Evolutionary conservation across 441 rosid genomes (phyloP).

Genomic region (Iberis amara): DNA sequence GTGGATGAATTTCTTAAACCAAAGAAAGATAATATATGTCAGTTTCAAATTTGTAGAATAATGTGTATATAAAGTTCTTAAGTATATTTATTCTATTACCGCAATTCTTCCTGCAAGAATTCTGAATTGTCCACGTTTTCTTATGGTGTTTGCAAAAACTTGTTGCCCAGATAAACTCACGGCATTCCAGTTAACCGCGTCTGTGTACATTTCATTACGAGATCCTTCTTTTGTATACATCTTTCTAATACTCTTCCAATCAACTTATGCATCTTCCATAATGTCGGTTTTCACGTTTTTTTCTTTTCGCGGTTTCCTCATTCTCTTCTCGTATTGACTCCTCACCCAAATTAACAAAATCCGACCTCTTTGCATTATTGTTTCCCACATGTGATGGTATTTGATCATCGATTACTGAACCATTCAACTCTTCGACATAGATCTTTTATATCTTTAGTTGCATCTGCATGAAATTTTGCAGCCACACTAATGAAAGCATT

Average conservation of each 20-base stretch:
- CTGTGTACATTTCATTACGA: slow-evolving; percentile 34
- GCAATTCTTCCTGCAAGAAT: slow-evolving; percentile 42
- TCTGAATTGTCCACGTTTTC: slow-evolving; percentile 49
- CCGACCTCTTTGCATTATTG: not conserved
- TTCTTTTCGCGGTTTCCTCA: slow-evolving; percentile 14
- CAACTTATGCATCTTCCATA: slow-evolving; percentile 30
- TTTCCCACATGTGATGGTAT: not conserved
- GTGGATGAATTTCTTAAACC: slow-evolving; percentile 45
- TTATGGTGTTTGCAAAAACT: slow-evolving; percentile 36
- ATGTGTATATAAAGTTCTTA: not conserved
- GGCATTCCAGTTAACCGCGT: slow-evolving; percentile 57
- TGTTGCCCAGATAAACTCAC: slow-evolving; percentile 34
- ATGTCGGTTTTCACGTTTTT: slow-evolving; percentile 21
- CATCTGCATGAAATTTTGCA: slow-evolving; percentile 20
- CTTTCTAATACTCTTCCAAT: slow-evolving; percentile 46
- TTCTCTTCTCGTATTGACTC: not conserved
- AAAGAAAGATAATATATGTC: not conserved
- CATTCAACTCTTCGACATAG: slow-evolving; percentile 7
- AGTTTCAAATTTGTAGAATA: not conserved
- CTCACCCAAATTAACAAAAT: not conserved
- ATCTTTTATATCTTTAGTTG: not conserved
- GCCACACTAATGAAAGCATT: slow-evolving; percentile 29
- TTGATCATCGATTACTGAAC: not conserved
- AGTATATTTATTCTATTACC: slow-evolving; percentile 28
- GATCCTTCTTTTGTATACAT: slow-evolving; percentile 29